Evolutionary conservation across 352 stramenopile species (phyloP), one percentile per base, ranked within the genome.

Genomic region (Phytopythium sindhum): DNA sequence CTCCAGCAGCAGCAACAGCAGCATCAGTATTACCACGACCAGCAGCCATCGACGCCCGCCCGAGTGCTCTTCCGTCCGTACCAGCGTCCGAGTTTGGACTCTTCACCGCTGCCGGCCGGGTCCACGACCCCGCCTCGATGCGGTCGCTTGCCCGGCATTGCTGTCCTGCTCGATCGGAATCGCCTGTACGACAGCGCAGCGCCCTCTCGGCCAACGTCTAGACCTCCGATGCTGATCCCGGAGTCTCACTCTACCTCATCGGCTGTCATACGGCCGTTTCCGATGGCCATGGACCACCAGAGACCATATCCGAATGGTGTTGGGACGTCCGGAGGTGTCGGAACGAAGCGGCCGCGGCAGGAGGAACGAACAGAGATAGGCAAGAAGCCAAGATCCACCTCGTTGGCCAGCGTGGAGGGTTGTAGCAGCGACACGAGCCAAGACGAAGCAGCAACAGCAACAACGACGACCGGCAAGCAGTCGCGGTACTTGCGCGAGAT

Each of bases 401-500:
- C 44, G 6, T n/a, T 51, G 44, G 44, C 17, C 17, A 29, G 8
- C n/a, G 4, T 29, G 19, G 44, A 51, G 7, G 44, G 44, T 10
- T 51, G 21, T 11, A 29, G 44, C n/a, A 29, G 44, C 19, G 11
- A 29, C 7, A 29, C 44, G 44, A 51, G n/a, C 28, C 52, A 24
- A 14, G 31, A n/a, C 21, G 15, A 35, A n/a, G 48, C 48, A 12
- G 28, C 29, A 35, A 21, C 23, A 48, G 37, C 31, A 55, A 14
- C 59, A 39, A 68, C 29, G 17, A 7, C 17, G 19, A 17, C 12
- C 4, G 41, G 63, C 9, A 90, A 90, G 60, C 74, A 55, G 6
- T 90, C 81, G 6, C 68, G 81, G 21, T 90, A 90, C 71, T 61
- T 90, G 24, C 79, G 80, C 19, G 81, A 90, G 33, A 86, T 87